Base-by-base conservation (phyloP, 2,329 filamentous ascomycete species). In the Calonectria honghensis region DNA sequence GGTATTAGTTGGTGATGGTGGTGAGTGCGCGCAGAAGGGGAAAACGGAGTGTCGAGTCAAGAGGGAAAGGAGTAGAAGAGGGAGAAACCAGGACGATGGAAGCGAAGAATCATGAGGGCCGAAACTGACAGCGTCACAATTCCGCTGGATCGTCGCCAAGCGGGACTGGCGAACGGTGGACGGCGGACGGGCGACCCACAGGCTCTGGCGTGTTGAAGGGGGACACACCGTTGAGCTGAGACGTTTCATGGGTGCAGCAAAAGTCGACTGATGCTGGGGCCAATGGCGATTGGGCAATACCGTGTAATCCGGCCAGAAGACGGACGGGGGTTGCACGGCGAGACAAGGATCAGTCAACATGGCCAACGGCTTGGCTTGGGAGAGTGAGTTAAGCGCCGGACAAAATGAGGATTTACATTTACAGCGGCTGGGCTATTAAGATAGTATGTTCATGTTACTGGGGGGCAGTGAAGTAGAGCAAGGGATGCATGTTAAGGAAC, bases 231-330 rank as follows among this genome's bases (percentile, higher is more conserved):
- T 41, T 41, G 41, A 41, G 48, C 61, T 79, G 78, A 82, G 79
- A 80, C 78, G 88, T 89, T 89, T 89, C 88, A 89, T 84, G 80
- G 72, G 77, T 89, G 88, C 79, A 75, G 77, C 81, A 83, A 81
- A 78, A 79, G 70, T 81, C 78, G 80, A 81, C 71, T 76, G 79
- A 81, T 81, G 71, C 50, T 39, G 70, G 61, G 59, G 69, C 24
- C 18, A 16, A 39, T 68, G 59, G 39, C 76, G 75, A 81, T 80
- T 81, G 79, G 80, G 31, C 71, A 51, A 41, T 61, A 61, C 32
- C 35, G 24, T 63, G 37, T 10, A 41, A 29, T 41, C 29, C 52
- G 27, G 6, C 24, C 50, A 29, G 48, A 50, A 27, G 27, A 27
- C 45, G 59, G 39, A 48, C 45, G 39, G 51, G 69, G 70, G 29